These are phyloP conservation scores for Spongiforma sp. DNA, from an alignment of 1,284 basidiomycete genomes.

Conservation along the genomic window DNA sequence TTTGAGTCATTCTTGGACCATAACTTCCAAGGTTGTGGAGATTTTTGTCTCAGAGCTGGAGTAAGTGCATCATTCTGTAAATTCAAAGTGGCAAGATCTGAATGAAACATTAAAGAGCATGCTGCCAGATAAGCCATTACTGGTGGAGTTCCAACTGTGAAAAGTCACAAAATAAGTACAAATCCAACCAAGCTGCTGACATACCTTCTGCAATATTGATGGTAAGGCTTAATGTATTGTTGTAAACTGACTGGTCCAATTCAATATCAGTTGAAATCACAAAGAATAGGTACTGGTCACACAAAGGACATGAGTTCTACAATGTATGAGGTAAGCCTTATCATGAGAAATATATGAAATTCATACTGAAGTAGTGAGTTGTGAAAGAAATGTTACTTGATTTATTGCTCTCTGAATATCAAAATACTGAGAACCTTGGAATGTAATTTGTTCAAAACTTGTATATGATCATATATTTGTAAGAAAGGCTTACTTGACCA, in stretches of 20 bases:
- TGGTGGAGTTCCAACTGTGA: background rate
- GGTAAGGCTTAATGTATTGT: background rate
- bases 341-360: background rate
- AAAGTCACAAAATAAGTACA: too few relatives aligned
- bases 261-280: constrained; percentile 9
- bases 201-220: constrained; percentile 5
- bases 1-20: background rate
- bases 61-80: background rate
- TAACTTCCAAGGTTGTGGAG: background rate
- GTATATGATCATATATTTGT: background rate
- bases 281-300: background rate
- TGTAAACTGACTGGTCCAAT: background rate
- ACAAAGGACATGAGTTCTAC: background rate
- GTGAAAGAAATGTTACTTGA: background rate
- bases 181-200: too few relatives aligned
- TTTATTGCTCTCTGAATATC: too few relatives aligned
- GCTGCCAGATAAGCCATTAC: background rate
- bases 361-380: background rate
- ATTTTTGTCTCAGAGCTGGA: background rate
- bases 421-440: too few relatives aligned
- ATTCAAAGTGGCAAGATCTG: background rate
- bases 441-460: too few relatives aligned
- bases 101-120: background rate
- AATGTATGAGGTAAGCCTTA: background rate
- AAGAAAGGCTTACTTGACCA: background rate